Base-by-base conservation (phyloP, 768 basidiomycete species). In the Leccinum rimulosum region DNA sequence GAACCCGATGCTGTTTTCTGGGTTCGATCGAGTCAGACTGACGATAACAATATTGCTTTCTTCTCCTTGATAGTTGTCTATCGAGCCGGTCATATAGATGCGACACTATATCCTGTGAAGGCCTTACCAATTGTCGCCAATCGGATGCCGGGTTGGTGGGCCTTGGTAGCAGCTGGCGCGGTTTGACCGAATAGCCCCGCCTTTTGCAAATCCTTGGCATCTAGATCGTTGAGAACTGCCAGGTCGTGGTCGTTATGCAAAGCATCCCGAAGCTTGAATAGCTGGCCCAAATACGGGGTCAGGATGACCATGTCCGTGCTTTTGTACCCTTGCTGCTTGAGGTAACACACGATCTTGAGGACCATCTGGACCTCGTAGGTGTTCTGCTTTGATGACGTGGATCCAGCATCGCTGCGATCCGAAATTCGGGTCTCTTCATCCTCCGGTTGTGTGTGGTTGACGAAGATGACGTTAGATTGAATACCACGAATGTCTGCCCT, bases 51-150 rank as follows among this genome's bases (percentile, higher is more conserved):
- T 84, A 31, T 89, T 79, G 43, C 84, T 84, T 68, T 89, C 88
- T 64, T 90, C 88, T 10, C 88, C 88, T 64, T 90, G 88, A 61
- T 88, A 90, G 64, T 90, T 90, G 61, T 90, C 88, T 89, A 56
- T 14, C 28, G 5, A 30, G 15, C 19, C 10, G 19, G 54, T 62
- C 30, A 50, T 3, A 55, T 17, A 9, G 33, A n/a, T 36, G 8
- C 6, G 9, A 27, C 6, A 1, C 15, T 3, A 50, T 27, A 17
- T 7, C n/a, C 6, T 30, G 8, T 11, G 17, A 28, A 36, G 40
- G 49, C 52, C 76, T 35, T 63, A 87, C 88, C 88, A 8, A 89
- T 88, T 0, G 88, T 89, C 1, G 86, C 83, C 4, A 90, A 70
- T 14, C 86, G 81, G 52, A 90, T 68, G 11, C 68, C 66, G 19